These are phyloP conservation scores for Haplosporangium gracile DNA, from an alignment of 192 early-diverging fungal species.

Conservation along the genomic window DNA sequence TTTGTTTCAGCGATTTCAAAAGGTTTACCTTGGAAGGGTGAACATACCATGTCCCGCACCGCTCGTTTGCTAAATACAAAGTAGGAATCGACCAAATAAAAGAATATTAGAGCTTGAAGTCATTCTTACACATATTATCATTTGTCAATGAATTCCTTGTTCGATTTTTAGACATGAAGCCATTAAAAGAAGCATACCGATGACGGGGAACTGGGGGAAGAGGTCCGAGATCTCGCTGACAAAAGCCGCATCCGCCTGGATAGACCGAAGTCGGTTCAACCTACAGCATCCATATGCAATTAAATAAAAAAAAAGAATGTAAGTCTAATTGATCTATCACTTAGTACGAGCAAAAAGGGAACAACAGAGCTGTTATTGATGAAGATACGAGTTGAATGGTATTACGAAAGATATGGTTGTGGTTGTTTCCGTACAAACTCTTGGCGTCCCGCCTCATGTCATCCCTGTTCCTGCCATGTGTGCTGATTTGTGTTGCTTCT, in stretches of 20 bases:
- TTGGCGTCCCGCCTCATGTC: slow-evolving; percentile 52
- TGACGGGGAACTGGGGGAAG: slow-evolving; percentile 71
- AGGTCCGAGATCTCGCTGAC: slow-evolving; percentile 67
- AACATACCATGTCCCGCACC: slow-evolving; percentile 91
- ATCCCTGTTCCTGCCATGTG: slow-evolving; percentile 41
- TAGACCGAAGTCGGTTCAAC: slow-evolving; percentile 84
- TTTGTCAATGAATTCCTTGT: not conserved
- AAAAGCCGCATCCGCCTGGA: slow-evolving; percentile 82
- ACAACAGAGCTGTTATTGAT: not conserved
- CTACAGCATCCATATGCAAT: slow-evolving; percentile 36
- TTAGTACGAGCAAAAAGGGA: not conserved
- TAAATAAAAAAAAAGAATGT: not conserved
- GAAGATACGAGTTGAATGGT: not conserved
- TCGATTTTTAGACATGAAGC: not conserved
- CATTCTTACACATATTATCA: not conserved
- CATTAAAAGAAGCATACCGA: slow-evolving; percentile 53
- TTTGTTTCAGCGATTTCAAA: too few relatives aligned
- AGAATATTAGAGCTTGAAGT: not conserved
- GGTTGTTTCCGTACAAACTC: slow-evolving; percentile 28
- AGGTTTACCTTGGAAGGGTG: slow-evolving; percentile 66
- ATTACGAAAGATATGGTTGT: not conserved
- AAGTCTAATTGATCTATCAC: not conserved
- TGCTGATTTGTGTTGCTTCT: slow-evolving; percentile 22
- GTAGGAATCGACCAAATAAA: not conserved
- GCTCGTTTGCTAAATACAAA: slow-evolving; percentile 75